A percentile compares a stretch with the other conserved stretches of the same genome.
These are phyloP conservation scores for Aplosporella prunicola DNA, from an alignment of 2,329 filamentous ascomycete species.

Conservation along the genomic window DNA sequence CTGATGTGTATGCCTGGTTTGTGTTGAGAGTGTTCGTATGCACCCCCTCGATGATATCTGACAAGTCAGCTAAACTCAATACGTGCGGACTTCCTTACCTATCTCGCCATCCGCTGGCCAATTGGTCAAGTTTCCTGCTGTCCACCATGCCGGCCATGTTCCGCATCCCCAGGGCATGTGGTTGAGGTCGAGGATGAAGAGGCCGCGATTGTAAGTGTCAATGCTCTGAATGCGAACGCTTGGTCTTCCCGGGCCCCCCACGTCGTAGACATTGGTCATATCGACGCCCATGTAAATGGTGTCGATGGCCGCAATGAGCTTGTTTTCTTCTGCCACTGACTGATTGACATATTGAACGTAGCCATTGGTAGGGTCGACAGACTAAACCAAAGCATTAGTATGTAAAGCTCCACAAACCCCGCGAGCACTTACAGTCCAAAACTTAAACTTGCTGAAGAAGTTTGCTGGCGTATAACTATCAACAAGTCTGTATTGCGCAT, in stretches of 20 bases:
- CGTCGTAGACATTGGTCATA: constrained; percentile 30
- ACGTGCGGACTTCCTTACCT: constrained; percentile 10
- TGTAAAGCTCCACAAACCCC: neutral
- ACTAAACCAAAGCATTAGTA: constrained; percentile 2
- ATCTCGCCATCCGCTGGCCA: constrained; percentile 22
- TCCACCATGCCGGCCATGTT: constrained; percentile 35
- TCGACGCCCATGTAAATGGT: constrained; percentile 24
- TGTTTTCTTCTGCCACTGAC: constrained; percentile 24
- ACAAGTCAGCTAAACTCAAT: neutral
- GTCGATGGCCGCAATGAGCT: constrained; percentile 16
- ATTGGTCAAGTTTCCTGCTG: constrained; percentile 17
- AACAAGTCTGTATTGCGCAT: constrained; percentile 23
- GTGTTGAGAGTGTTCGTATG: constrained; percentile 17
- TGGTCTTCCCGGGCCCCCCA: constrained; percentile 23
- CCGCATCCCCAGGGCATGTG: constrained; percentile 27
- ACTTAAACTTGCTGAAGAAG: constrained; percentile 35
- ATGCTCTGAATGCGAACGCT: constrained; percentile 27
- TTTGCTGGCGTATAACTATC: constrained; percentile 31
- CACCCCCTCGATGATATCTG: constrained; percentile 16
- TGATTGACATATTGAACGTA: constrained; percentile 35
- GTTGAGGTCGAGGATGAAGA: constrained; percentile 29
- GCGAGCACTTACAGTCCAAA: constrained; percentile 29
- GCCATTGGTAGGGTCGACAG: constrained; percentile 23
- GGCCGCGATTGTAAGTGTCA: constrained; percentile 29
- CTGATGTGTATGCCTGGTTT: constrained; percentile 5